These are phyloP conservation scores for Globisporangium parvum DNA, from an alignment of 352 stramenopile genomes.

Conservation along the genomic window DNA sequence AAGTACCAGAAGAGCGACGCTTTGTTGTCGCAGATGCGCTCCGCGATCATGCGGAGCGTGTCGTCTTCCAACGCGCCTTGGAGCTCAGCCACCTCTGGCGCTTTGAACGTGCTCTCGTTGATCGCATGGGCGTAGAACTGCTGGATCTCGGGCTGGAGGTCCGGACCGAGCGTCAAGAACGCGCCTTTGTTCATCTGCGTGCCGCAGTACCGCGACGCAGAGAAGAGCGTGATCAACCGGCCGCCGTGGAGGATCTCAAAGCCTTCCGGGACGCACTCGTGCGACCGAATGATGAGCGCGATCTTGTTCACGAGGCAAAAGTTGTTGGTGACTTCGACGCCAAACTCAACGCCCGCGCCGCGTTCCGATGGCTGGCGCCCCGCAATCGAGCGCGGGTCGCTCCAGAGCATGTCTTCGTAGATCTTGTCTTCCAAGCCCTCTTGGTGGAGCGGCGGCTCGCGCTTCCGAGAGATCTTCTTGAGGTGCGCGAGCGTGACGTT, in stretches of 20 bases:
- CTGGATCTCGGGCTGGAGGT: slow-evolving; percentile 91
- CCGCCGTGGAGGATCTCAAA: slow-evolving; percentile 88
- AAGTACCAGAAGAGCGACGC: slow-evolving; percentile 93
- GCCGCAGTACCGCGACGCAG: slow-evolving; percentile 88
- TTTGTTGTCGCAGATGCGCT: slow-evolving; percentile 90
- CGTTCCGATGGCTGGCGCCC: slow-evolving; percentile 75
- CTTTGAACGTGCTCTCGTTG: slow-evolving; percentile 73
- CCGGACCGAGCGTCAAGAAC: slow-evolving; percentile 86
- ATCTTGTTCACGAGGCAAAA: slow-evolving; percentile 93
- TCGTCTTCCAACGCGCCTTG: slow-evolving; percentile 84
- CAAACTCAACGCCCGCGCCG: slow-evolving; percentile 91
- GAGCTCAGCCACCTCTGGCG: slow-evolving; percentile 56
- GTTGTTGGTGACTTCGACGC: slow-evolving; percentile 90
- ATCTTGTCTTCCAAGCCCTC: slow-evolving; percentile 89
- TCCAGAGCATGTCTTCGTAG: slow-evolving; percentile 93
- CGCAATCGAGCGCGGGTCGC: slow-evolving; percentile 79
- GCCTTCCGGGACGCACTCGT: slow-evolving; percentile 91
- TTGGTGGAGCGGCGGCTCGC: slow-evolving; percentile 87
- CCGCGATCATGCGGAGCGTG: slow-evolving; percentile 91
- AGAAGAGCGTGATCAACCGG: slow-evolving; percentile 91
- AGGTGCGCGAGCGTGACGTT: slow-evolving; percentile 90
- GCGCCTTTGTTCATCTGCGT: slow-evolving; percentile 92
- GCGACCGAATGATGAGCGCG: slow-evolving; percentile 89
- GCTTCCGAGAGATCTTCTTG: slow-evolving; percentile 86
- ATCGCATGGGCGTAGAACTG: slow-evolving; percentile 91